phyloP scores from a whole-genome alignment of 2,329 filamentous ascomycete genomes.

The Fusarium compactum region DNA sequence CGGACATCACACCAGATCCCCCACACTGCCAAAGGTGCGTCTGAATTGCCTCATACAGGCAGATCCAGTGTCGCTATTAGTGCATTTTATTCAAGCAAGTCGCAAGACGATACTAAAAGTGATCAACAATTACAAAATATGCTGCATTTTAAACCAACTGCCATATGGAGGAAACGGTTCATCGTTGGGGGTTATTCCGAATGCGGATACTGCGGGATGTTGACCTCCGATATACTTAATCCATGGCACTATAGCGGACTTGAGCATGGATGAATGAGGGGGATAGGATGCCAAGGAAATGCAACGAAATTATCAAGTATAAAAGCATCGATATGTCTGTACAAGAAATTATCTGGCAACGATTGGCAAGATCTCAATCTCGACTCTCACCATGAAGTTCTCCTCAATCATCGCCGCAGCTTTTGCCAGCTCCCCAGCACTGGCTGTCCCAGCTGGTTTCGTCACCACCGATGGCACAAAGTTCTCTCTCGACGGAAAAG shows the following conservation, averaged over 20 bases:
- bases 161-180: background rate
- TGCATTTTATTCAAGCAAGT: background rate
- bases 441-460: conserved; percentile 54
- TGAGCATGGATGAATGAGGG: conserved; percentile 7
- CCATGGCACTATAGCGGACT: conserved; percentile 6
- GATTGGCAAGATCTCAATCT: background rate
- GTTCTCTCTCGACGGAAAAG: conserved; percentile 66
- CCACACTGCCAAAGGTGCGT: background rate
- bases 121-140: background rate
- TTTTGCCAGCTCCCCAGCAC: conserved; percentile 1
- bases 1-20: background rate
- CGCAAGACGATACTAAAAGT: background rate
- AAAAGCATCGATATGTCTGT: conserved; percentile 2
- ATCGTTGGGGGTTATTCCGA: conserved; percentile 14
- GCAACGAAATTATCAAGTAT: conserved; percentile 5
- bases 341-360: background rate
- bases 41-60: background rate
- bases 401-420: conserved; percentile 15
- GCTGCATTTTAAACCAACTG: background rate
- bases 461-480: conserved; percentile 62
- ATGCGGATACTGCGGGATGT: conserved; percentile 30
- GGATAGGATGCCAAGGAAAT: background rate
- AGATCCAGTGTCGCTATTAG: background rate
- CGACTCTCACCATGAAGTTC: conserved; percentile 24
- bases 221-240: conserved; percentile 35